A percentile compares a stretch with the other conserved stretches of the same genome.
These are phyloP conservation scores for Mycosphaerella sp. DNA, from an alignment of 2,329 filamentous ascomycete genomes.

Conservation along the genomic window DNA sequence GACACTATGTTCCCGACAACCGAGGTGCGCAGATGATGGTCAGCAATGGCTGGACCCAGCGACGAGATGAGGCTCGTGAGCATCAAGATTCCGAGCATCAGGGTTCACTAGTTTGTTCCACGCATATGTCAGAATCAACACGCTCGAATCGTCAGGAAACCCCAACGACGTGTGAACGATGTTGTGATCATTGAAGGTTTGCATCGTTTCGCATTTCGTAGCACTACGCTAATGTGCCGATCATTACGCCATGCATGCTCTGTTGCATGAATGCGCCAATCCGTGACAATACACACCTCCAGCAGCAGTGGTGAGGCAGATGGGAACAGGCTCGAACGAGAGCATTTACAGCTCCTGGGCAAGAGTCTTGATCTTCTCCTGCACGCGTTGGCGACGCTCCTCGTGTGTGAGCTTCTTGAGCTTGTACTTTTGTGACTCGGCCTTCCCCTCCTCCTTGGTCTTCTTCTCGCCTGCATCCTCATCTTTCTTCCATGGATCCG, in stretches of 20 bases:
- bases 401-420: conserved; percentile 71
- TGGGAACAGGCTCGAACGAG: neutral
- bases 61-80: too few relatives aligned
- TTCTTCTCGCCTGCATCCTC: conserved; percentile 74
- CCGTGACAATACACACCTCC: conserved; percentile 2
- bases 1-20: neutral
- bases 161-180: neutral
- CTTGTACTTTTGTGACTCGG: conserved; percentile 84
- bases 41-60: too few relatives aligned
- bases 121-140: too few relatives aligned
- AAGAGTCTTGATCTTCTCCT: conserved; percentile 86
- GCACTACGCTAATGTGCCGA: conserved; percentile 5
- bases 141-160: too few relatives aligned
- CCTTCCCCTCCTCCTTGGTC: conserved; percentile 73
- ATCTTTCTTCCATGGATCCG: conserved; percentile 95
- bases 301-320: too few relatives aligned
- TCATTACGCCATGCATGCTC: conserved; percentile 12
- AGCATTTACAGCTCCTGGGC: conserved; percentile 38
- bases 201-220: conserved; percentile 14
- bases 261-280: conserved; percentile 7
- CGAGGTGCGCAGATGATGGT: neutral
- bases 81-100: too few relatives aligned
- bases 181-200: conserved; percentile 10
- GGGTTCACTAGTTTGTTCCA: neutral
- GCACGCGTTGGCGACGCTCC: conserved; percentile 74